Base-by-base conservation (phyloP, 306 rosid genomes). In the Citrullus mucosospermus region DNA sequence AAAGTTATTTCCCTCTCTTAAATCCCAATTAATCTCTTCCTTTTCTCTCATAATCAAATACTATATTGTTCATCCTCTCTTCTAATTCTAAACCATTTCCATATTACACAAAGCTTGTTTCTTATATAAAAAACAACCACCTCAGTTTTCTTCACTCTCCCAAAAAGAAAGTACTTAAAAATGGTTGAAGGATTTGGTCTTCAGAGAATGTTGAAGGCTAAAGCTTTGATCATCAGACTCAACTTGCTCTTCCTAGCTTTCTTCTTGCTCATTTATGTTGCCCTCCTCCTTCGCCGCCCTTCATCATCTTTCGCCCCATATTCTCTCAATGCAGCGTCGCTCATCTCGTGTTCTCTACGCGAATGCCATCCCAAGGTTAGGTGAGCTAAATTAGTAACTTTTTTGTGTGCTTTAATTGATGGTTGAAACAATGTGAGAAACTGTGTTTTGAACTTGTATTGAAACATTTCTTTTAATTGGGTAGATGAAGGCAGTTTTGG, bases 311-410 rank as follows among this genome's bases (percentile, higher is more conserved):
- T 16, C 41, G 87, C 97, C 0, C 15, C 80, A 61, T 93, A 93
- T 81, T 87, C 88, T 20, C 86, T 88, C 34, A 90, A 90, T 85
- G 90, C 96, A 7, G 91, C 90, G 6, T 87, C 93, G 8, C 81
- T 88, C 44, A 90, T 91, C n/a, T 76, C 88, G 76, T 95, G 97
- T 86, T 92, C 99, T 32, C 74, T 95, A 82, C 84, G 81, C 0
- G 93, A 88, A 80, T 92, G 97, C 82, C 91, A 82, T 87, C 96
- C 87, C 87, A 92, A 95, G 93, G 99, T 91, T 88, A 95, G 97
- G 97, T 95, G 97, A 92, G 97, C 91, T 79, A 77, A 80, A 67
- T 70, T 53, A 15, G 51, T 12, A 67, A 67, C 12, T 18, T 70
- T 68, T 70, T 44, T 70, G 4, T 9, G 3, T 81, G 7, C 16